Conservation (phyloP, 768 basidiomycete genomes). For the Dentipellis sp. region DNA sequence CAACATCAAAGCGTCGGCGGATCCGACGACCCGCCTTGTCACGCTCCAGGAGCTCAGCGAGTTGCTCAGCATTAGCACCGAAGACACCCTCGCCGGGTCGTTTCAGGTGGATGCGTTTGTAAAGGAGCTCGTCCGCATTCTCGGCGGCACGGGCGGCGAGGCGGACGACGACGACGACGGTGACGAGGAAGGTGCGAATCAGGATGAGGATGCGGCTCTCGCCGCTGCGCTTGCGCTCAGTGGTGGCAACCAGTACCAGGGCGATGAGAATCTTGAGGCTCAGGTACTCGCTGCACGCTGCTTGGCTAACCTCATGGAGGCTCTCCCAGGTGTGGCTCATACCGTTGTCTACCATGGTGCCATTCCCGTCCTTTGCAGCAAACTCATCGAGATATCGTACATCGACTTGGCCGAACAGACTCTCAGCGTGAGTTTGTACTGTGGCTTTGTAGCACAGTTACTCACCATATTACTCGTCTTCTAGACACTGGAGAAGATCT, state of each 20-base stretch:
- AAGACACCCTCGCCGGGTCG: conserved; percentile 94
- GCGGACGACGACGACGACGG: conserved; percentile 63
- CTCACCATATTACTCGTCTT: conserved; percentile 12
- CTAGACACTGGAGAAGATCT: conserved; percentile 97
- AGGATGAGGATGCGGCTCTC: conserved; percentile 80
- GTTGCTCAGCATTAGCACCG: conserved; percentile 89
- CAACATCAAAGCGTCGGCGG: conserved; percentile 79
- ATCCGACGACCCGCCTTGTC: conserved; percentile 76
- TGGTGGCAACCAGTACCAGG: conserved; percentile 56
- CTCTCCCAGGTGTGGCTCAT: conserved; percentile 95
- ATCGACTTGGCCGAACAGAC: conserved; percentile 99
- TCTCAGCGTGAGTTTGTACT: conserved; percentile 64
- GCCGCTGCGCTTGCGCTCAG: conserved; percentile 85
- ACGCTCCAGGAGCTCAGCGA: conserved; percentile 95
- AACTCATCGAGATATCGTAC: conserved; percentile 92
- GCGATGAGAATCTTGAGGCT: conserved; percentile 85
- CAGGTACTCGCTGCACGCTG: conserved; percentile 96
- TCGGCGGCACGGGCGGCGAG: conserved; percentile 69
- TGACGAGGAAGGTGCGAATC: conserved; percentile 50
- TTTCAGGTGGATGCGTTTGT: conserved; percentile 92
- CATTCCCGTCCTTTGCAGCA: conserved; percentile 94
- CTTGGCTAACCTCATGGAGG: conserved; percentile 97
- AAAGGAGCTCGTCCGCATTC: conserved; percentile 82
- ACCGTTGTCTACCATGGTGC: conserved; percentile 98
- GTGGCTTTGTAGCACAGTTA: not conserved